phyloP scores from a whole-genome alignment of 345 rosid genomes.

The Lepidium africanum region DNA sequence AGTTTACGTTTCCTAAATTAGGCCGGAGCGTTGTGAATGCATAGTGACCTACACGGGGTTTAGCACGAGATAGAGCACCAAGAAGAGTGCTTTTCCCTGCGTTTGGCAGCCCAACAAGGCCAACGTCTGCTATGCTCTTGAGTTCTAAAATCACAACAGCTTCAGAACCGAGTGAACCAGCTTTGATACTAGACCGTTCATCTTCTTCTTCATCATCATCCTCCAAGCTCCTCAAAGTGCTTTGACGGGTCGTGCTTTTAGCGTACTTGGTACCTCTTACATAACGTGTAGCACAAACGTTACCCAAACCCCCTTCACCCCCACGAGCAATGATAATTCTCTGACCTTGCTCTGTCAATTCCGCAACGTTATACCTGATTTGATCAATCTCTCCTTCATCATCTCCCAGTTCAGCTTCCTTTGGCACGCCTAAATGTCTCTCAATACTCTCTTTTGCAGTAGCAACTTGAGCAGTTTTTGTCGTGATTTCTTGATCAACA shows the following conservation, averaged over 20 bases:
- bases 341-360: slow-evolving; percentile 65
- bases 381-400: slow-evolving; percentile 34
- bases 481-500: slow-evolving; percentile 16
- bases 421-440: not conserved
- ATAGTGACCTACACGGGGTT: slow-evolving; percentile 73
- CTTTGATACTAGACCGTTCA: slow-evolving; percentile 30
- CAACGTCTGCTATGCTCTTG: slow-evolving; percentile 94
- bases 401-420: slow-evolving; percentile 20
- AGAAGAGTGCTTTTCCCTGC: slow-evolving; percentile 94
- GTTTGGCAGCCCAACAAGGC: slow-evolving; percentile 96
- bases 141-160: slow-evolving; percentile 64
- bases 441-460: not conserved
- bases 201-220: slow-evolving; percentile 27
- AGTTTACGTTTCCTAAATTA: slow-evolving; percentile 73
- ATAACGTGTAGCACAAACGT: slow-evolving; percentile 35
- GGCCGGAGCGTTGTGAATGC: slow-evolving; percentile 92
- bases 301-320: slow-evolving; percentile 89
- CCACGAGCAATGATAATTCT: slow-evolving; percentile 62
- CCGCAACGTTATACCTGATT: slow-evolving; percentile 51
- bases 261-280: slow-evolving; percentile 31
- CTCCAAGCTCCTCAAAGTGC: slow-evolving; percentile 2
- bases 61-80: slow-evolving; percentile 80
- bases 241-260: slow-evolving; percentile 6
- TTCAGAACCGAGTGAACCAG: slow-evolving; percentile 63
- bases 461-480: not conserved